Base-by-base conservation (phyloP, 371 early-diverging fungal genomes). In the Circinella minor region DNA sequence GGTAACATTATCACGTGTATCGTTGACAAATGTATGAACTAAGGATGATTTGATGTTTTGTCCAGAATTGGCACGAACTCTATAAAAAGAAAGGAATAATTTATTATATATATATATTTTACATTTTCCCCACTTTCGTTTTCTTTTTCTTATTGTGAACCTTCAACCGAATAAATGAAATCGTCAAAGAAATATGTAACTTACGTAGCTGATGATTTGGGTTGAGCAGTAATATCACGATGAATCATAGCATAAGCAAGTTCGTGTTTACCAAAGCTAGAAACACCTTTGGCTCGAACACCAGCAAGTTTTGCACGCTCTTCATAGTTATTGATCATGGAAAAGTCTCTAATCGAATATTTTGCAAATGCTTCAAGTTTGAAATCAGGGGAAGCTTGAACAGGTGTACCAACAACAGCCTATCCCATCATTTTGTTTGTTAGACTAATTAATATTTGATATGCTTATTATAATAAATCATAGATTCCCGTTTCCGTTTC, bases 11-110 rank as follows among this genome's bases (percentile, higher is more conserved):
- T 97, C 92, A 51, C 96, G 89, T 27, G 77, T 80, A 68, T 97
- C 97, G 48, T 82, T 77, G 0, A 86, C 75, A 71, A 90, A 87
- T 47, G 86, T 75, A 74, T 95, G 92, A 4, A 78, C 74, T 14
- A 96, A 61, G 0, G 94, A 81, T 3, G 94, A 89, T 76, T 97
- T 97, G 55, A 93, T 73, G 54, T 91, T 85, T 74, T 93, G 88
- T 14, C 96, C 96, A 9, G 93, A 95, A 54, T 94, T 91, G 36
- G 88, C 80, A 49, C 97, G 92, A 61, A 97, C 86, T 74, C 94
- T 94, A 77, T 11, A 43, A 9, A 3, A 43, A 43, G 6, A 11
- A 57, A 7, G 51, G 27, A 27, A 27, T 0, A 27, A 27, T 27
- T 27, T 2, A 27, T 0, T 27, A 27, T 27, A 27, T 27, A 2